Evolutionary conservation across 352 stramenopile genomes (phyloP).

Genomic region (Pythium brachiatum): DNA sequence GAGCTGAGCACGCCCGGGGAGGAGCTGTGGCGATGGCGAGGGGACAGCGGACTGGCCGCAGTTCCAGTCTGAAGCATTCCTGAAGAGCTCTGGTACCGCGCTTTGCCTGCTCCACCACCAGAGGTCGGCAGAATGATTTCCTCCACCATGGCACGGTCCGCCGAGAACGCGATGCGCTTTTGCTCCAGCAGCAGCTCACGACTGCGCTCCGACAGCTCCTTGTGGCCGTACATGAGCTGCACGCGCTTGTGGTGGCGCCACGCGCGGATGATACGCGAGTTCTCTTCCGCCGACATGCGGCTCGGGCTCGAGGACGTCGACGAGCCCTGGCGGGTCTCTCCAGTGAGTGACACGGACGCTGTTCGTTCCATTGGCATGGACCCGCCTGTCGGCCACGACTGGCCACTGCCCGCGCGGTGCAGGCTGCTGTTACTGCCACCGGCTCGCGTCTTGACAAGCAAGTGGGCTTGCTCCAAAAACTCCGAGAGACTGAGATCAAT

Average conservation of each 20-base stretch:
- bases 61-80: not conserved
- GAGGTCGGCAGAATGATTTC: constrained; percentile 84
- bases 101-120: constrained; percentile 16
- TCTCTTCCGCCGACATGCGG: constrained; percentile 62
- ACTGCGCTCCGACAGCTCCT: constrained; percentile 72
- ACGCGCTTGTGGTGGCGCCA: constrained; percentile 87
- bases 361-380: constrained; percentile 4
- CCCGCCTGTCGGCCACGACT: constrained; percentile 15
- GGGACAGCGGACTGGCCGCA: constrained; percentile 3
- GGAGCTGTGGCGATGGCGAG: constrained; percentile 28
- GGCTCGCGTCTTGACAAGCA: constrained; percentile 64
- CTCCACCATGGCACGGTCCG: constrained; percentile 76
- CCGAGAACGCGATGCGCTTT: constrained; percentile 84
- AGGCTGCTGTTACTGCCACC: constrained; percentile 16
- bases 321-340: constrained; percentile 23
- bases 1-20: constrained; percentile 33
- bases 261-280: constrained; percentile 74
- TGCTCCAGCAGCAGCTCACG: constrained; percentile 85
- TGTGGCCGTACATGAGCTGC: constrained; percentile 86
- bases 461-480: constrained; percentile 71
- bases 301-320: constrained; percentile 50
- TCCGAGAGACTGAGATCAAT: constrained; percentile 79
- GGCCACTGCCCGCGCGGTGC: constrained; percentile 17
- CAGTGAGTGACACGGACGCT: constrained; percentile 9
- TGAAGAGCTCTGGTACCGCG: constrained; percentile 4